Evolutionary conservation across 2,329 filamentous ascomycete genomes (phyloP).

Genomic region (Calonectria multiphialidica): DNA sequence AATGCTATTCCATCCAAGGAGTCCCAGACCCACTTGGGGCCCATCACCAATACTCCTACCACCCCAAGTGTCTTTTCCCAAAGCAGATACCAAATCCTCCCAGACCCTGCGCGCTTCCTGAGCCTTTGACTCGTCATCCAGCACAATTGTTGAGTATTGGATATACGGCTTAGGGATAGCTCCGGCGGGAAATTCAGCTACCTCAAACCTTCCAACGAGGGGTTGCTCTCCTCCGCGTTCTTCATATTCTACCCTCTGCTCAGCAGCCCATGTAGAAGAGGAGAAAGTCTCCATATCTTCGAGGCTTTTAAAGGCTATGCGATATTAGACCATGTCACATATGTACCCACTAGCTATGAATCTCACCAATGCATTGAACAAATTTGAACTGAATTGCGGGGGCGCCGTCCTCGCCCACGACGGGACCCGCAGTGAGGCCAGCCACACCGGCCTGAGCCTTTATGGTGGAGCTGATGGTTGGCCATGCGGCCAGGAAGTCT

Average conservation of each 20-base stretch:
- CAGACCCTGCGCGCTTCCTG: conserved; percentile 3
- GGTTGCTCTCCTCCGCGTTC: neutral
- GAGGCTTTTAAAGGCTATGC: conserved; percentile 11
- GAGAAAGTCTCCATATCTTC: conserved; percentile 18
- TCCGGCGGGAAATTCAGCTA: neutral
- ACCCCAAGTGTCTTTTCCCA: conserved; percentile 19
- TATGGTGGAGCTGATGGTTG: conserved; percentile 14
- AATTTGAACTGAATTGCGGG: conserved; percentile 22
- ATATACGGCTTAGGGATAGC: conserved; percentile 3
- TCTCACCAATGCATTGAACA: conserved; percentile 19
- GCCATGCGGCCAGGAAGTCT: conserved; percentile 24
- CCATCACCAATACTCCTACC: conserved; percentile 12
- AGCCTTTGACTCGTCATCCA: neutral
- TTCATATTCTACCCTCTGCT: neutral
- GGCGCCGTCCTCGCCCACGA: conserved; percentile 19
- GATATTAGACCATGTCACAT: neutral
- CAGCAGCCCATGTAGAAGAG: conserved; percentile 8
- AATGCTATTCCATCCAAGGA: conserved; percentile 25
- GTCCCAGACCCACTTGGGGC: neutral
- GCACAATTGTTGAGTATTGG: conserved; percentile 16
- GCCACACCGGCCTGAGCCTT: conserved; percentile 22
- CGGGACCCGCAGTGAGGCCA: conserved; percentile 9
- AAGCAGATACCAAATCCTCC: conserved; percentile 1
- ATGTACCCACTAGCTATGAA: neutral
- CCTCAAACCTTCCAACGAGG: conserved; percentile 2